Conservation (phyloP, 345 rosid species). For the Syzygium aqueum region DNA sequence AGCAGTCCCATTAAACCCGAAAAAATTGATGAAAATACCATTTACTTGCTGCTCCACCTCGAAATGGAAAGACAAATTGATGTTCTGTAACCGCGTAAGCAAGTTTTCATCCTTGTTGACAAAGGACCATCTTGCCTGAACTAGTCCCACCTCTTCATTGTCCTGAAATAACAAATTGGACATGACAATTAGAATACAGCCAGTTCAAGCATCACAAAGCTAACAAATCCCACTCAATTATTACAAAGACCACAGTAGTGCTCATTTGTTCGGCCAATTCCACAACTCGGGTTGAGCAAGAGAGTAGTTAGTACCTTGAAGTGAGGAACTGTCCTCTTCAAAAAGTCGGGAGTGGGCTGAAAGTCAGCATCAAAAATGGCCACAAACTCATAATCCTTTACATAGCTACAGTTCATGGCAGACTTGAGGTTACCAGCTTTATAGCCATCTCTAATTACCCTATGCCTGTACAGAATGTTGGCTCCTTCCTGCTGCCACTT, state of each 20-base stretch:
- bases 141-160: conserved; percentile 34
- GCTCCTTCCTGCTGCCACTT: conserved; percentile 92
- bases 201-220: neutral
- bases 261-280: neutral
- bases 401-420: conserved; percentile 89
- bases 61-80: conserved; percentile 57
- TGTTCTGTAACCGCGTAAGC: conserved; percentile 52
- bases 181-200: neutral
- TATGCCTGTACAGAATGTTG: conserved; percentile 69
- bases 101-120: conserved; percentile 63
- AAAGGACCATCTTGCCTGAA: conserved; percentile 57
- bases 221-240: neutral
- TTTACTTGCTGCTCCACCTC: conserved; percentile 79
- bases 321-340: conserved; percentile 75
- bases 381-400: conserved; percentile 82
- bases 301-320: conserved; percentile 39
- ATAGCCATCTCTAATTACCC: conserved; percentile 80
- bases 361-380: conserved; percentile 96
- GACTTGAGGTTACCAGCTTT: conserved; percentile 98
- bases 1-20: conserved; percentile 75
- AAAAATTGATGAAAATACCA: conserved; percentile 51
- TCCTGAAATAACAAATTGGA: conserved; percentile 16
- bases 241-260: neutral
- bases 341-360: conserved; percentile 81
- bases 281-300: neutral